Percentiles rank a stretch among this genome's conserved stretches.
Conservation (phyloP, 176 grass and related monocot species). For the Thalia dealbata region DNA sequence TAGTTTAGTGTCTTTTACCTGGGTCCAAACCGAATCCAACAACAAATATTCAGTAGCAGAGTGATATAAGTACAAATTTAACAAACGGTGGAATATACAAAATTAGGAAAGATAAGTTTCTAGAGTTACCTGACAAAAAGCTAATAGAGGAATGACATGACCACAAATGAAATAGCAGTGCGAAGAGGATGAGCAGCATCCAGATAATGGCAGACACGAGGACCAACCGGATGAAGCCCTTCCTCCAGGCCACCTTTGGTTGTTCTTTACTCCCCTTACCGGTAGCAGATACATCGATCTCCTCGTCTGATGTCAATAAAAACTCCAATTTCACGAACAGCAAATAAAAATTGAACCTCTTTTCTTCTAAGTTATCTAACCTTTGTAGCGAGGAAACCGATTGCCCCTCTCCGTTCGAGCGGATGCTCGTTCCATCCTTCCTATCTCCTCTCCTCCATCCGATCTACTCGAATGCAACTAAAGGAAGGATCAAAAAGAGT, state of each 20-base stretch:
- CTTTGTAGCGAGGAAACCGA: slow-evolving; percentile 34
- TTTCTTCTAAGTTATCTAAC: slow-evolving; percentile 17
- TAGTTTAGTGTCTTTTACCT: background rate
- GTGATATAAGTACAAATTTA: background rate
- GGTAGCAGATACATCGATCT: background rate
- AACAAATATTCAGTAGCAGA: background rate
- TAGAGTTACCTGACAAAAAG: slow-evolving; percentile 59
- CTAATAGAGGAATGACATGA: slow-evolving; percentile 54
- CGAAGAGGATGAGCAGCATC: slow-evolving; percentile 63
- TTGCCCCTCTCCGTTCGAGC: slow-evolving; percentile 22
- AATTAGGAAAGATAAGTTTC: background rate
- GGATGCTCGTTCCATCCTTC: slow-evolving; percentile 26
- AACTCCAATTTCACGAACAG: background rate
- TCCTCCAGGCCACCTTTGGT: slow-evolving; percentile 37
- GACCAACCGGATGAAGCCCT: slow-evolving; percentile 56
- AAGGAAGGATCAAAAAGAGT: background rate
- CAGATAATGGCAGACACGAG: slow-evolving; percentile 63
- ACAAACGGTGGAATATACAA: background rate
- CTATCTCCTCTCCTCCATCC: slow-evolving; percentile 14
- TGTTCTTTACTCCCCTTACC: slow-evolving; percentile 11
- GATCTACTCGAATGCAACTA: background rate
- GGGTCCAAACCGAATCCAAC: background rate
- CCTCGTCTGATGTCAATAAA: background rate
- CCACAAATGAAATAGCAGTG: slow-evolving; percentile 85
- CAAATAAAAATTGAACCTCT: background rate